Evolutionary conservation across 495 filamentous ascomycete genomes (phyloP), one percentile per base, ranked within the genome.

Genomic region (Entonaema liquescens): DNA sequence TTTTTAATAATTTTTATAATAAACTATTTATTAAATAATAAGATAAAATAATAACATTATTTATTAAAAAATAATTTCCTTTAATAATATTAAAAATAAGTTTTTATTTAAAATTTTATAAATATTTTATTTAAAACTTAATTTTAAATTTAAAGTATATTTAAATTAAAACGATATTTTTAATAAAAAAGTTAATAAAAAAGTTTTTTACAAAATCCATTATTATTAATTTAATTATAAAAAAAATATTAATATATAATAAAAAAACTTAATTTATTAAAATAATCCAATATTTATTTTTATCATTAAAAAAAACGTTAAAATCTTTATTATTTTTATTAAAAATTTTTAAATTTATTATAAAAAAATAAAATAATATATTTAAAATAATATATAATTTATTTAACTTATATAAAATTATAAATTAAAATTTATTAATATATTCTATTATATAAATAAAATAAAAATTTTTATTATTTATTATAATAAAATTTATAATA

Each of bases 381-480:
- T 58, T 40, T 9, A 58, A 58, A 5, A 58, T 58, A 28, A 44
- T 59, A 59, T 59, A n/a, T 59, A 42, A 59, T 44, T 44, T 42
- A 1, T 44, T 59, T 26, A 19, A 13, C 44, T 59, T 59, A 59
- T 59, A 58, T 36, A 58, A 7, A 28, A 44, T 28, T 17, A 29
- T 59, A 59, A 59, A 42, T 28, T 13, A 15, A 44, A 59, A 59
- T 59, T 28, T 59, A 44, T 59, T 59, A 28, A 59, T n/a, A 59
- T 28, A 59, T 17, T 59, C 17, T 44, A 59, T 59, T 25, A 36
- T 13, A 26, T 44, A 7, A 6, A 59, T 59, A 13, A 59, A n/a
- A n/a, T n/a, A n/a, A n/a, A n/a, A n/a, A n/a, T n/a, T n/a, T n/a
- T n/a, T n/a, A n/a, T n/a, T n/a, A 44, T 2, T 44, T 44, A 59